Percentiles rank a stretch among this genome's conserved stretches.
These are phyloP conservation scores for Furcasterigmium sp. DNA, from an alignment of 2,329 filamentous ascomycete species.

Conservation along the genomic window DNA sequence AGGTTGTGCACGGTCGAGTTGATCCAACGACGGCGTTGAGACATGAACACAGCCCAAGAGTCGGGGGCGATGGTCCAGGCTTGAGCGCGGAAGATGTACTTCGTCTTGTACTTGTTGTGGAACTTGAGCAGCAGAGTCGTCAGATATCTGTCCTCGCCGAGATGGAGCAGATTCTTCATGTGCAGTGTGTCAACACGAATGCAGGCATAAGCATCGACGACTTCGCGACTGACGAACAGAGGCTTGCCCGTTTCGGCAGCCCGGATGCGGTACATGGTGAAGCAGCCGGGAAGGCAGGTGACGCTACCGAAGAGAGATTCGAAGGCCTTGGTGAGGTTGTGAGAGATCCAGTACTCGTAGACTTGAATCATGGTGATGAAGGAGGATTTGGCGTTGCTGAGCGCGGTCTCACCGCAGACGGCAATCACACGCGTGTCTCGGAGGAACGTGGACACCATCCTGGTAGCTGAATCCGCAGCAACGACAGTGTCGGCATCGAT, in stretches of 20 bases:
- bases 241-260: conserved; percentile 93
- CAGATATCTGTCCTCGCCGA: conserved; percentile 96
- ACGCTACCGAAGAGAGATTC: conserved; percentile 96
- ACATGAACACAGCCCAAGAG: conserved; percentile 90
- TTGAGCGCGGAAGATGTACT: conserved; percentile 87
- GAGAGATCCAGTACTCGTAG: conserved; percentile 99
- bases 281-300: conserved; percentile 96
- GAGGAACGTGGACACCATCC: conserved; percentile 86
- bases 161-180: conserved; percentile 96
- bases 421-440: conserved; percentile 91
- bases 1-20: conserved; percentile 99
- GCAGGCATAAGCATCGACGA: conserved; percentile 81
- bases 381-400: conserved; percentile 89
- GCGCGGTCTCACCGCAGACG: conserved; percentile 87
- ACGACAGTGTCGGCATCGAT: conserved; percentile 98
- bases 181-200: conserved; percentile 97
- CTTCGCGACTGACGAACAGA: conserved; percentile 88
- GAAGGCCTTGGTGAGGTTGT: conserved; percentile 95
- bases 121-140: conserved; percentile 91
- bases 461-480: conserved; percentile 80
- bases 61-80: conserved; percentile 98
- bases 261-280: conserved; percentile 97
- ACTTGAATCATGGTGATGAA: conserved; percentile 99
- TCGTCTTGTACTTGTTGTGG: conserved; percentile 94
- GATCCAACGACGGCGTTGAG: conserved; percentile 98